A percentile compares a stretch with the other conserved stretches of the same genome.
Evolutionary conservation across 2,329 filamentous ascomycete genomes (phyloP).

Genomic region (Dactylellina haptotyla): DNA sequence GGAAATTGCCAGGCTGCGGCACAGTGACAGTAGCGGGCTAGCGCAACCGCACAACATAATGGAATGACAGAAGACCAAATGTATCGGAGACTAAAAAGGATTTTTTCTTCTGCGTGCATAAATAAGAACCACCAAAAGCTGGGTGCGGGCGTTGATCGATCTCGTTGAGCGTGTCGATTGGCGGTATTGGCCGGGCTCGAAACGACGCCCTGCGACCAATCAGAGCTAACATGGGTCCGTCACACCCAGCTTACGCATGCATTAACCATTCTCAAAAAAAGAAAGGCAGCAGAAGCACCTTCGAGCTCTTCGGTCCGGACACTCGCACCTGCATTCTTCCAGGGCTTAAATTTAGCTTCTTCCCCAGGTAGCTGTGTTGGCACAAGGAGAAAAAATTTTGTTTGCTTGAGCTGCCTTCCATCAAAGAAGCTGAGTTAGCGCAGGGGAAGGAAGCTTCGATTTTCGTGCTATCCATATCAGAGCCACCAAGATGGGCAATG

Average conservation of each 20-base stretch:
- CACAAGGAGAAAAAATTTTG: too few relatives aligned
- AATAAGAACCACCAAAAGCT: too few relatives aligned
- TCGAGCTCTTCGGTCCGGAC: slow-evolving; percentile 33
- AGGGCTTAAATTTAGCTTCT: slow-evolving; percentile 1
- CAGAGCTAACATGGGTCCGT: slow-evolving; percentile 6
- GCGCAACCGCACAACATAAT: neutral
- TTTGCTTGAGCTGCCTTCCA: neutral
- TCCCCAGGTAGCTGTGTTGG: too few relatives aligned
- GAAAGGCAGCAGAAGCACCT: slow-evolving; percentile 15
- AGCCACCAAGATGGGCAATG: slow-evolving; percentile 10
- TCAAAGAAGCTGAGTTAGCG: neutral
- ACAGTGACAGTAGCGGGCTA: neutral
- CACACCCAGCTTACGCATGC: slow-evolving; percentile 48
- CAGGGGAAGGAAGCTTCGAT: slow-evolving; percentile 4
- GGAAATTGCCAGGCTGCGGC: slow-evolving; percentile 5
- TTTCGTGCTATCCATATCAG: too few relatives aligned
- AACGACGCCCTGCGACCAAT: slow-evolving; percentile 25
- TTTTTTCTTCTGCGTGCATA: slow-evolving; percentile 43
- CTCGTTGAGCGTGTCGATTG: too few relatives aligned
- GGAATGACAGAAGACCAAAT: neutral
- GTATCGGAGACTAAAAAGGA: slow-evolving; percentile 37
- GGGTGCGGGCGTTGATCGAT: too few relatives aligned
- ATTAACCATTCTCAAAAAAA: slow-evolving; percentile 15
- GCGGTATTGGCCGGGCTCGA: slow-evolving; percentile 18
- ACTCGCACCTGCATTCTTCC: slow-evolving; percentile 38